Percentiles rank a stretch among this genome's conserved stretches.
These are phyloP conservation scores for Pseudonitzschia multistriata DNA, from an alignment of 108 stramenopile genomes.

Conservation along the genomic window DNA sequence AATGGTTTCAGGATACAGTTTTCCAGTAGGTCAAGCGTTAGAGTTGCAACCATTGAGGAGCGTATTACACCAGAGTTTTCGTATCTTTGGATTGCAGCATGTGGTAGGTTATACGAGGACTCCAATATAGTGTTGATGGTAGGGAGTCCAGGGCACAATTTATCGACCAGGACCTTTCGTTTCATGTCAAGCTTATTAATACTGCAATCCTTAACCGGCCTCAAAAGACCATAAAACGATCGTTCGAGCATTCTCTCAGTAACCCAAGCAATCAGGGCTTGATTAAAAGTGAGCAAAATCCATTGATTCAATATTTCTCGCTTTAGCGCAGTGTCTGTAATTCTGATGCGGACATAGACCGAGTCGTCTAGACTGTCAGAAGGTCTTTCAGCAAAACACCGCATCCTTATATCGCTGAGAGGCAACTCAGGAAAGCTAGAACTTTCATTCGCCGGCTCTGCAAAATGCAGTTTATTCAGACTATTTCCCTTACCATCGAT, in stretches of 20 bases:
- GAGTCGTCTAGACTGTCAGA: slow-evolving; percentile 1
- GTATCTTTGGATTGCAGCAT: slow-evolving; percentile 52
- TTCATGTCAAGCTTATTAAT: background rate
- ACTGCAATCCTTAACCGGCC: background rate
- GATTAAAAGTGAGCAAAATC: slow-evolving; percentile 63
- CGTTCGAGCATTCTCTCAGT: slow-evolving; percentile 59
- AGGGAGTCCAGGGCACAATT: slow-evolving; percentile 50
- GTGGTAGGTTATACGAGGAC: slow-evolving; percentile 48
- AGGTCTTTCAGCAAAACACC: slow-evolving; percentile 14
- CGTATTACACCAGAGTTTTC: slow-evolving; percentile 36
- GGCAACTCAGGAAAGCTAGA: background rate
- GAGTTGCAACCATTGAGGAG: slow-evolving; percentile 49
- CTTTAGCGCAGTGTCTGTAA: slow-evolving; percentile 63
- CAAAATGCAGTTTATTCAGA: slow-evolving; percentile 23
- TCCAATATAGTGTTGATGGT: slow-evolving; percentile 43
- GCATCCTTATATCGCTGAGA: slow-evolving; percentile 15
- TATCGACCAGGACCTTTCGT: slow-evolving; percentile 28
- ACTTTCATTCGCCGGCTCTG: slow-evolving; percentile 5
- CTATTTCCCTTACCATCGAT: slow-evolving; percentile 26
- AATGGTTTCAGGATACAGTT: slow-evolving; percentile 20
- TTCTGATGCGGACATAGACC: slow-evolving; percentile 40
- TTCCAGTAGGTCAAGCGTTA: slow-evolving; percentile 54
- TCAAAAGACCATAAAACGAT: background rate
- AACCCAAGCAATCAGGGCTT: slow-evolving; percentile 62
- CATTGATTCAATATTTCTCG: slow-evolving; percentile 59